A percentile compares a stretch with the other conserved stretches of the same genome.
Evolutionary conservation across 2,329 filamentous ascomycete species (phyloP).

Genomic region (Cyphellophora attinorum): DNA sequence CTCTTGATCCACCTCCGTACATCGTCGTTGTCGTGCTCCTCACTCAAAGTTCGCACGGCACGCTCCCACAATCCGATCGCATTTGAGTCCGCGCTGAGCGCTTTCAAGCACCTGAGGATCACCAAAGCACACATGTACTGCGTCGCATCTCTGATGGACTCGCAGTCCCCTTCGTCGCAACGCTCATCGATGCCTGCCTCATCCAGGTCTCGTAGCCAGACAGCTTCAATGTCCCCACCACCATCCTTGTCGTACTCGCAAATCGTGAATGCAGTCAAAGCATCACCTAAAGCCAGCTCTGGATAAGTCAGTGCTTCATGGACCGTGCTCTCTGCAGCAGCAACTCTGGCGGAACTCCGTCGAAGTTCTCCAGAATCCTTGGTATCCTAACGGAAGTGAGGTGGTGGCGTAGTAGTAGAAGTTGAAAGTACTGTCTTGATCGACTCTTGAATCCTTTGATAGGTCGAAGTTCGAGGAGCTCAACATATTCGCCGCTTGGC

Average conservation of each 20-base stretch:
- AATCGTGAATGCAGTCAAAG: slow-evolving; percentile 80
- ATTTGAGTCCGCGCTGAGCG: slow-evolving; percentile 8
- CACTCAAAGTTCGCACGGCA: slow-evolving; percentile 3
- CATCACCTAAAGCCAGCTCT: slow-evolving; percentile 81
- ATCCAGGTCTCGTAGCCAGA: slow-evolving; percentile 29
- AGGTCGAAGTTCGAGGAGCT: too few relatives aligned
- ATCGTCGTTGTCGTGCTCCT: slow-evolving; percentile 14
- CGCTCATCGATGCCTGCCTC: slow-evolving; percentile 32
- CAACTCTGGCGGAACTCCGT: slow-evolving; percentile 9
- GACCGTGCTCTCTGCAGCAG: slow-evolving; percentile 50
- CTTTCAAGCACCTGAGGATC: slow-evolving; percentile 34
- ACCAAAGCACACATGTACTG: not conserved
- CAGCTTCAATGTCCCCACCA: slow-evolving; percentile 72
- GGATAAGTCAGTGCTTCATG: slow-evolving; percentile 73
- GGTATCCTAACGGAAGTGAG: too few relatives aligned
- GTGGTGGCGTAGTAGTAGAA: slow-evolving; percentile 12
- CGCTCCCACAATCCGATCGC: slow-evolving; percentile 2
- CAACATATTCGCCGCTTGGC: too few relatives aligned
- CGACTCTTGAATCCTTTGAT: too few relatives aligned
- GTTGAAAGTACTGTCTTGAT: slow-evolving; percentile 4
- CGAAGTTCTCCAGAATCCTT: too few relatives aligned
- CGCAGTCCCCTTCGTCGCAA: slow-evolving; percentile 72
- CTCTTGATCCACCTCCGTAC: slow-evolving; percentile 12
- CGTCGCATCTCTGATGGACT: slow-evolving; percentile 32
- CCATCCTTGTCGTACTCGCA: slow-evolving; percentile 52